A percentile compares a stretch with the other conserved stretches of the same genome.
Conservation (phyloP, 2,329 filamentous ascomycete species). For the Cercospora brassicicola region DNA sequence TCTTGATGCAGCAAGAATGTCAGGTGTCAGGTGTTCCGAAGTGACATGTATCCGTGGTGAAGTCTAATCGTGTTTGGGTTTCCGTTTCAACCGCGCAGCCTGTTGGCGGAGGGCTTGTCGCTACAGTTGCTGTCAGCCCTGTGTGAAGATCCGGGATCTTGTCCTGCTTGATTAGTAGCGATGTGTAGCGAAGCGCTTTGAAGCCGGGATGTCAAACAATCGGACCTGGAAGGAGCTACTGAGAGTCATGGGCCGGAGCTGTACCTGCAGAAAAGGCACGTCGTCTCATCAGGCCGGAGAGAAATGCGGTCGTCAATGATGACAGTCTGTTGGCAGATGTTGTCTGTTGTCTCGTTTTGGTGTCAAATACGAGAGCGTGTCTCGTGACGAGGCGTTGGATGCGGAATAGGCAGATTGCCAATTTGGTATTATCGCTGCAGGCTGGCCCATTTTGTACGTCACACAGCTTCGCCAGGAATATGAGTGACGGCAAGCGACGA, state of each 20-base stretch:
- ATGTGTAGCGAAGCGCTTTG: background rate
- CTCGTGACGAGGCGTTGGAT: background rate
- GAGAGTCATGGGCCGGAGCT: background rate
- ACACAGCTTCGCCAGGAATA: background rate
- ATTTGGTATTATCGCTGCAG: background rate
- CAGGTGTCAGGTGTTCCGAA: constrained; percentile 1
- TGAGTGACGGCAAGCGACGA: background rate
- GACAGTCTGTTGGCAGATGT: background rate
- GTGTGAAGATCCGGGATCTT: background rate
- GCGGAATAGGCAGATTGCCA: background rate
- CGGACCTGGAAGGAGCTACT: background rate
- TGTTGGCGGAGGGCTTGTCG: background rate
- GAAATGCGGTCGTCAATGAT: background rate
- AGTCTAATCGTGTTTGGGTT: background rate
- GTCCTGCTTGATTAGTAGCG: background rate
- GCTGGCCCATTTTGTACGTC: background rate
- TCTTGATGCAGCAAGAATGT: background rate
- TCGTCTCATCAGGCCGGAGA: background rate
- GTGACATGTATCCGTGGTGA: background rate
- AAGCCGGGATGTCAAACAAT: background rate
- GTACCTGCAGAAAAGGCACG: background rate
- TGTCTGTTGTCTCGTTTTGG: background rate
- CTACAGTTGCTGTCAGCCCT: background rate
- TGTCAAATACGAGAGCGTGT: background rate
- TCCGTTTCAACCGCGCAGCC: background rate